These are phyloP conservation scores for Paraphaeosphaeria sporulosa DNA, from an alignment of 2,329 filamentous ascomycete species.

Conservation along the genomic window DNA sequence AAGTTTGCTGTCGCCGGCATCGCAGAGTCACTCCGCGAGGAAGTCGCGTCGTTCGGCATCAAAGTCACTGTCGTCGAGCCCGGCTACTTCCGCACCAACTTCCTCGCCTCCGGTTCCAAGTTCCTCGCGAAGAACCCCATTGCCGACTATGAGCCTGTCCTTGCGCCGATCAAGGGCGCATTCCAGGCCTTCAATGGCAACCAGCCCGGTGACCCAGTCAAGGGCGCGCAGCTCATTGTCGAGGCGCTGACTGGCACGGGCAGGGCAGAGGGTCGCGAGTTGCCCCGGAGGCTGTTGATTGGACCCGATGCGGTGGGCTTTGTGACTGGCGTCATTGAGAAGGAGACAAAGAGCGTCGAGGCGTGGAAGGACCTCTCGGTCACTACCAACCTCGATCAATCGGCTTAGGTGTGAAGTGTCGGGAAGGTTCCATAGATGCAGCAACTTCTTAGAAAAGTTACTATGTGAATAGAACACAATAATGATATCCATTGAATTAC, in stretches of 20 bases:
- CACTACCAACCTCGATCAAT: neutral
- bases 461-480: too few relatives aligned
- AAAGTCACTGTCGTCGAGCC: constrained; percentile 46
- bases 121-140: constrained; percentile 19
- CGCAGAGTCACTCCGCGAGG: neutral
- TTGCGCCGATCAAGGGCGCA: constrained; percentile 32
- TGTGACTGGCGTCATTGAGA: neutral
- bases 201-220: constrained; percentile 27
- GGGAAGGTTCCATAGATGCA: too few relatives aligned
- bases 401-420: too few relatives aligned
- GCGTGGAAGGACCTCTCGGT: neutral
- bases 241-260: neutral
- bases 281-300: neutral
- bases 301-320: neutral
- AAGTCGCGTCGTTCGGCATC: constrained; percentile 38
- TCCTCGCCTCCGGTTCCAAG: constrained; percentile 36
- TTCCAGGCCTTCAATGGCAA: constrained; percentile 13
- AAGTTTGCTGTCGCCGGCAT: constrained; percentile 22
- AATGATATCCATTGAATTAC: too few relatives aligned
- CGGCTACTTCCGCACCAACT: constrained; percentile 45
- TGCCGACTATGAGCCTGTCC: constrained; percentile 23
- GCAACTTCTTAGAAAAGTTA: too few relatives aligned
- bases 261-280: neutral
- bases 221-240: constrained; percentile 20
- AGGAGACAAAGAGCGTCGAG: neutral